Evolutionary conservation across 257 asterid species (phyloP).

Genomic region (Cinchona pubescens): DNA sequence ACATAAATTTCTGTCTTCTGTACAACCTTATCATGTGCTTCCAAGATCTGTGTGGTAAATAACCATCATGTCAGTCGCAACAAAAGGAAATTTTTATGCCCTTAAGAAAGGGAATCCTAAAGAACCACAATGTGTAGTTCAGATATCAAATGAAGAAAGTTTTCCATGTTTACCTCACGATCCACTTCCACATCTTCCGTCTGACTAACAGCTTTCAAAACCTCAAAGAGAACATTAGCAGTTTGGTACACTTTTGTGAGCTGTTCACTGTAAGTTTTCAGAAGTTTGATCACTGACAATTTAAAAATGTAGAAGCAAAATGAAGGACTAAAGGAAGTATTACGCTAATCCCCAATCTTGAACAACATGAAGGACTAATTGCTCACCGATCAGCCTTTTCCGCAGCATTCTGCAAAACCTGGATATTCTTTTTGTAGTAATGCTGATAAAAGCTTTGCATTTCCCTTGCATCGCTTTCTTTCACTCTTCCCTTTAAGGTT

Average conservation of each 20-base stretch:
- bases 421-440: conserved; percentile 94
- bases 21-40: conserved; percentile 92
- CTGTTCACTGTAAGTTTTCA: conserved; percentile 70
- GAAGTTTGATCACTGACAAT: conserved; percentile 7
- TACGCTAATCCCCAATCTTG: not conserved
- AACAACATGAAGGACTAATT: conserved; percentile 18
- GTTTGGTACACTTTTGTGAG: conserved; percentile 98
- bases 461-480: conserved; percentile 98
- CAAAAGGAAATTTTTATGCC: conserved; percentile 11
- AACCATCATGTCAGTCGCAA: conserved; percentile 20
- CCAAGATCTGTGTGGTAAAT: conserved; percentile 59
- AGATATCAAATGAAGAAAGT: conserved; percentile 1
- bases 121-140: not conserved
- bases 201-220: conserved; percentile 95
- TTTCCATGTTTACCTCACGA: conserved; percentile 63
- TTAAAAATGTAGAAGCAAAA: conserved; percentile 10
- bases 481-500: conserved; percentile 91
- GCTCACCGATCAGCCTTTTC: conserved; percentile 97
- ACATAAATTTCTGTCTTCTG: conserved; percentile 95
- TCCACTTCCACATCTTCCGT: conserved; percentile 96
- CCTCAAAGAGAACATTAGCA: conserved; percentile 98
- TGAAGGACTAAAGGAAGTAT: not conserved
- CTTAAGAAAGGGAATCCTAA: too few species aligned
- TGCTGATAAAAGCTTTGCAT: conserved; percentile 99
- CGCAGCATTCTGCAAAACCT: conserved; percentile 98